Evolutionary conservation across 148 eudicot species (phyloP).

Genomic region (Polygonum aviculare): DNA sequence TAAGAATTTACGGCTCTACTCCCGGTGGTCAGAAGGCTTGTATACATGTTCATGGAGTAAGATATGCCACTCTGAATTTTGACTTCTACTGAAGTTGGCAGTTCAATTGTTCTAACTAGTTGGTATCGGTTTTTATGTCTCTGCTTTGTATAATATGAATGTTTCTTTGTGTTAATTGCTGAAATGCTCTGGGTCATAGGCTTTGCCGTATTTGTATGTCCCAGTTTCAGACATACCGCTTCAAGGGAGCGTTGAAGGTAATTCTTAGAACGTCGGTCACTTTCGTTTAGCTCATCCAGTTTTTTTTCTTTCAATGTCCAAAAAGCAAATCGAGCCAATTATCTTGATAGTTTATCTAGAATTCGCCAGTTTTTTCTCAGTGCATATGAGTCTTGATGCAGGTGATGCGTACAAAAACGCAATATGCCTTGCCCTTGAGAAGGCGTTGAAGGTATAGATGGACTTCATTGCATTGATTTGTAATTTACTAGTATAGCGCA

Average conservation of each 20-base stretch:
- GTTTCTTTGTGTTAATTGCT: neutral
- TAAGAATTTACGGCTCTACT: constrained; percentile 82
- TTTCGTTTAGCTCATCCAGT: constrained; percentile 15
- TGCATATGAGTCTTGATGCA: constrained; percentile 10
- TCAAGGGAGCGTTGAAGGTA: constrained; percentile 44
- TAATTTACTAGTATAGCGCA: neutral
- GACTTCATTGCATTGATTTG: neutral
- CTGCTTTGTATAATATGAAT: neutral
- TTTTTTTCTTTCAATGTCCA: neutral
- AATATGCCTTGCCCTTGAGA: constrained; percentile 65
- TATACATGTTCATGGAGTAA: constrained; percentile 76
- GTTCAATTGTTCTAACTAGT: neutral
- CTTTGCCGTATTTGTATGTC: constrained; percentile 78
- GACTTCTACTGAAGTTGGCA: neutral
- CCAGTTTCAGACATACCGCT: constrained; percentile 59
- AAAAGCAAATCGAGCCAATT: neutral
- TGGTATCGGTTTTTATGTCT: neutral
- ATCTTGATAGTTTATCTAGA: neutral
- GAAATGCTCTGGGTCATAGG: constrained; percentile 32
- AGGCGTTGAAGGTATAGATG: constrained; percentile 63
- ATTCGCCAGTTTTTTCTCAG: neutral
- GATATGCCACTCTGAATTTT: constrained; percentile 4
- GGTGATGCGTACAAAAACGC: constrained; percentile 43
- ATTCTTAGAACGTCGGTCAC: neutral
- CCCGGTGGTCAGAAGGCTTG: constrained; percentile 92